These are phyloP conservation scores for Karstenula rhodostoma DNA, from an alignment of 2,329 filamentous ascomycete genomes.

Conservation along the genomic window DNA sequence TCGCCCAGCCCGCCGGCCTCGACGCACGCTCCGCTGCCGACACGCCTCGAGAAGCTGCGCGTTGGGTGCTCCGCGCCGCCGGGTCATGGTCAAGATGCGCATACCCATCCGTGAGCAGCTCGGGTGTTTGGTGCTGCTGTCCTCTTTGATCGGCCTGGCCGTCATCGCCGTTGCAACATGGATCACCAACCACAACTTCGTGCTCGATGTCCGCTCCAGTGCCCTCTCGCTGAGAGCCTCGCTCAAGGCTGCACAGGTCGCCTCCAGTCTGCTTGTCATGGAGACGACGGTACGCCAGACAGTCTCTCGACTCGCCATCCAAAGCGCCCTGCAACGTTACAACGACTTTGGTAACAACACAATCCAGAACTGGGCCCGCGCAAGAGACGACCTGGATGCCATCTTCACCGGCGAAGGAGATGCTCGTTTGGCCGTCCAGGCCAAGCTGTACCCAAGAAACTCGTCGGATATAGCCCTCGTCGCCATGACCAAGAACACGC, in stretches of 20 bases:
- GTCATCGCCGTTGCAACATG: conserved; percentile 81
- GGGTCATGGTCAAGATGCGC: conserved; percentile 68
- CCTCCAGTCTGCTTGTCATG: conserved; percentile 80
- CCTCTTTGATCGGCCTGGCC: conserved; percentile 76
- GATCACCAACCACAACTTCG: conserved; percentile 69
- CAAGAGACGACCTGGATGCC: conserved; percentile 72
- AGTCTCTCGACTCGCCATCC: conserved; percentile 67
- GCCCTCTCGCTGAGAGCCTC: conserved; percentile 78
- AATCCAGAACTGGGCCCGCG: conserved; percentile 66
- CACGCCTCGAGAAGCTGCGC: neutral
- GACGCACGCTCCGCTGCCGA: neutral
- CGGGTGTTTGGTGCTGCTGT: conserved; percentile 77
- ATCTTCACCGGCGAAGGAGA: conserved; percentile 69
- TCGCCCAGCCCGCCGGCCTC: conserved; percentile 4
- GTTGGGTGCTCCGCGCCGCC: conserved; percentile 3
- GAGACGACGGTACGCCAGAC: conserved; percentile 78
- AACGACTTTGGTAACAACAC: conserved; percentile 64
- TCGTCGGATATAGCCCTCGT: conserved; percentile 58
- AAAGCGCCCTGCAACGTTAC: conserved; percentile 60
- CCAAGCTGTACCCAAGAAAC: conserved; percentile 75
- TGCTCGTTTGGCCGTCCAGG: conserved; percentile 68
- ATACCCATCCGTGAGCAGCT: conserved; percentile 90
- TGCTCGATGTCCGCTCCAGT: conserved; percentile 61
- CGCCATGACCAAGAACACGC: conserved; percentile 57
- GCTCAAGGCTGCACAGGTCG: conserved; percentile 83